Base-by-base conservation (phyloP, 352 stramenopile species). In the Phytophthora fragariaefolia region DNA sequence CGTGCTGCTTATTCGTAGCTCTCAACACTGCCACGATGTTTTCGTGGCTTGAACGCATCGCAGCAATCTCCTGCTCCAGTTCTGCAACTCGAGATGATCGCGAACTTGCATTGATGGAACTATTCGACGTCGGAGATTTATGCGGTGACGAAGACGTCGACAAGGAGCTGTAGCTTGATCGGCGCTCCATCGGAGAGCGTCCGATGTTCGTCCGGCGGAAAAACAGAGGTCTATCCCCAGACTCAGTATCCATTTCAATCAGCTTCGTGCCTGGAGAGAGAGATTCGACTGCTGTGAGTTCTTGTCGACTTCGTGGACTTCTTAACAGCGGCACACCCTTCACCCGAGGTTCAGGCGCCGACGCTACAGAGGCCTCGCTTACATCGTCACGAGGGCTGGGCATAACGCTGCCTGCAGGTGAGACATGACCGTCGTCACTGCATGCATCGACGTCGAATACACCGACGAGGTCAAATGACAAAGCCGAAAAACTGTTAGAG, bases 1-100 rank as follows among this genome's bases (percentile, higher is more conserved):
- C 80, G 53, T 90, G 80, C 61, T 91, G 80, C 51, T 87, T 85
- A 71, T 91, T 91, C 58, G 79, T 89, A 18, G 80, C 79, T 24
- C 83, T 77, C 3, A 91, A 71, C 48, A 89, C 80, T 1, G 80
- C 80, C 17, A 91, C 80, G 34, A 90, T 75, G 63, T 90, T 91
- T 61, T 89, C 79, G 67, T 91, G 80, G 58, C 85, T 91, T 2
- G 77, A 85, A 6, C 79, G 79, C 71, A 83, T 89, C 49, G 66
- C 69, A 58, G 58, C 73, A 46, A 91, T 89, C 67, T 90, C 83
- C n/a, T 65, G 72, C 46, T 91, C 80, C 4, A 91, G 71, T 56
- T 90, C 83, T 2, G 58, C 56, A n/a, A 90, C 54, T 17, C 83
- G 79, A 30, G 65, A 60, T 49, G 62, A 58, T 6, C 55, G 40